phyloP scores from a whole-genome alignment of 2,329 filamentous ascomycete genomes.

The Claviceps spartinae region DNA sequence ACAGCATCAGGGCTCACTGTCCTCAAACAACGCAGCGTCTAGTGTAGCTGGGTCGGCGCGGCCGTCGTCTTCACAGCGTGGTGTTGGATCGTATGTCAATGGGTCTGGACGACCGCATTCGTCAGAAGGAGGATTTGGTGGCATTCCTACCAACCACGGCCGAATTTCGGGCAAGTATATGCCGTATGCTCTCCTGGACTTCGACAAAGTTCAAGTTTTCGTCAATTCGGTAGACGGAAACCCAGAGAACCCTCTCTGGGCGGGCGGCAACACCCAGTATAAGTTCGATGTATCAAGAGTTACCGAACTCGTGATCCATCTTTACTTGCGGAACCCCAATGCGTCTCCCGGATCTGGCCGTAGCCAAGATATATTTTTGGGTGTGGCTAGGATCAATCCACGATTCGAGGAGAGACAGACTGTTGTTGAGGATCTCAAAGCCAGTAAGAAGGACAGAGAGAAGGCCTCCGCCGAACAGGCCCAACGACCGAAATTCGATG shows the following conservation, averaged over 20 bases:
- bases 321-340: slow-evolving; percentile 88
- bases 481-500: slow-evolving; percentile 29
- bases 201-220: slow-evolving; percentile 97
- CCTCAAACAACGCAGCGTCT: slow-evolving; percentile 43
- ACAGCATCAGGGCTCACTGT: slow-evolving; percentile 61
- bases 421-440: slow-evolving; percentile 65
- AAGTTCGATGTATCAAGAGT: slow-evolving; percentile 97
- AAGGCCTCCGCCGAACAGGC: slow-evolving; percentile 58
- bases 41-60: slow-evolving; percentile 37
- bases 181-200: slow-evolving; percentile 91
- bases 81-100: slow-evolving; percentile 49
- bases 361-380: slow-evolving; percentile 93
- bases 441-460: slow-evolving; percentile 75
- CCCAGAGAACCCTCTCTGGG: slow-evolving; percentile 91
- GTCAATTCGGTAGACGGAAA: slow-evolving; percentile 92
- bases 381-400: slow-evolving; percentile 81
- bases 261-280: slow-evolving; percentile 96
- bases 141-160: slow-evolving; percentile 84
- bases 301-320: slow-evolving; percentile 78
- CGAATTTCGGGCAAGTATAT: slow-evolving; percentile 93
- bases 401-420: slow-evolving; percentile 68
- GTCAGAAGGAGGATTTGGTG: slow-evolving; percentile 70
- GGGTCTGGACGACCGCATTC: slow-evolving; percentile 61
- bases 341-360: slow-evolving; percentile 76
- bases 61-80: slow-evolving; percentile 42